Evolutionary conservation across 805 yeast species (phyloP), one percentile per base, ranked within the genome.

Genomic region (Myxozyma kluyveri): DNA sequence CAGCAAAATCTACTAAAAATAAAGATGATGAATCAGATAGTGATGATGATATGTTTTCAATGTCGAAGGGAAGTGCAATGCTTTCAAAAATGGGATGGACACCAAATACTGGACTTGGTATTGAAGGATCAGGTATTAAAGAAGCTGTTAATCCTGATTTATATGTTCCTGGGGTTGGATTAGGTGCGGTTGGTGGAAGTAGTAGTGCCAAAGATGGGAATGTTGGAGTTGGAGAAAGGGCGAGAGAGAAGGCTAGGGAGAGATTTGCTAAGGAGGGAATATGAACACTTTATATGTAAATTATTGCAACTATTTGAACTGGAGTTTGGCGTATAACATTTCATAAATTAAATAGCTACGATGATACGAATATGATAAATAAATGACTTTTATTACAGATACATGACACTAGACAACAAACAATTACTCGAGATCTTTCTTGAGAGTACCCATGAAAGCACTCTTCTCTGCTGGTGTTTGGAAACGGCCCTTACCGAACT

Each of bases 401-500:
- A 35, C 39, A n/a, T n/a, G n/a, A n/a, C n/a, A n/a, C n/a, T n/a
- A n/a, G n/a, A n/a, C n/a, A 9, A 29, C 33, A 29, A 29, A 9
- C 9, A 5, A 44, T 53, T 45, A 53, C 50, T 49, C 59, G 31
- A 54, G 42, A 43, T 56, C 60, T 54, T 56, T 56, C 96, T 93
- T 93, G 76, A 93, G 86, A 73, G 99, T 91, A 82, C 99, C 99
- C 82, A 90, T 72, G 91, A 93, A 93, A 74, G 99, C 95, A 74
- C 85, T 89, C 90, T 95, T 95, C 84, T 93, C 99, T 77, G 97
- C 98, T 71, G 97, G 96, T 73, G 99, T 93, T 83, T 93, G 99
- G 98, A 93, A 93, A 86, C 99, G 93, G 84, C 99, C 99, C 88
- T 93, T 95, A 86, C 99, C 99, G 90, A 93, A 93, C 81, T 91